phyloP scores from a whole-genome alignment of 148 eudicot species.

The Vaccinium darrowii region DNA sequence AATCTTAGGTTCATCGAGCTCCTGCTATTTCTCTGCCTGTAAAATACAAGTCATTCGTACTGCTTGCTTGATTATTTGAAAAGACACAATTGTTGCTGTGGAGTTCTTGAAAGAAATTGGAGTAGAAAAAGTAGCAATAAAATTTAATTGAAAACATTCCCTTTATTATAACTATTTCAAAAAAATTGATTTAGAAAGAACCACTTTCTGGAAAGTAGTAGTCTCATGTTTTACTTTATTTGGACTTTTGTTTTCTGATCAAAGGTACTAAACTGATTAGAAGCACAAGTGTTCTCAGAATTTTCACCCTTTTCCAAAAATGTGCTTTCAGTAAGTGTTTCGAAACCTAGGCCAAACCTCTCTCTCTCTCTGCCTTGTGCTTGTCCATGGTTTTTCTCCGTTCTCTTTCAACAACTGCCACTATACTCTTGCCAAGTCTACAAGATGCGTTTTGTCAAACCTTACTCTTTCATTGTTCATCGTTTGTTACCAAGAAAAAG shows the following conservation, averaged over 20 bases:
- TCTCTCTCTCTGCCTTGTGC: background rate
- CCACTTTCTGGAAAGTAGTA: background rate
- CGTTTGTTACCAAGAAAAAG: background rate
- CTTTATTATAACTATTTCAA: background rate
- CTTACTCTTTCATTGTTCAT: background rate
- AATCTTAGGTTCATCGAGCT: background rate
- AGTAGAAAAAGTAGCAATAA: background rate
- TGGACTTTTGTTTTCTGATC: background rate
- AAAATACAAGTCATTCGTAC: background rate
- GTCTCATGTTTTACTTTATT: background rate
- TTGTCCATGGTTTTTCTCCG: background rate
- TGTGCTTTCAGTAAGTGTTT: background rate
- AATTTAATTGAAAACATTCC: background rate
- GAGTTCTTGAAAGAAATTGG: background rate
- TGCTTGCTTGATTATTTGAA: background rate
- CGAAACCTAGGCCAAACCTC: background rate
- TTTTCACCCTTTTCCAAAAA: background rate
- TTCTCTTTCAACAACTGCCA: background rate
- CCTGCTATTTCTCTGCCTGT: background rate
- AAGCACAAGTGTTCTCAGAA: slow-evolving; percentile 1
- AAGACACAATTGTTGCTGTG: background rate
- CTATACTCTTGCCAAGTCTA: background rate
- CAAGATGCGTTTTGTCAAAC: background rate
- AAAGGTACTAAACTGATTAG: background rate
- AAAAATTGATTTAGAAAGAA: background rate